phyloP scores from a whole-genome alignment of 495 filamentous ascomycete species.

The Penicillium ucsense region DNA sequence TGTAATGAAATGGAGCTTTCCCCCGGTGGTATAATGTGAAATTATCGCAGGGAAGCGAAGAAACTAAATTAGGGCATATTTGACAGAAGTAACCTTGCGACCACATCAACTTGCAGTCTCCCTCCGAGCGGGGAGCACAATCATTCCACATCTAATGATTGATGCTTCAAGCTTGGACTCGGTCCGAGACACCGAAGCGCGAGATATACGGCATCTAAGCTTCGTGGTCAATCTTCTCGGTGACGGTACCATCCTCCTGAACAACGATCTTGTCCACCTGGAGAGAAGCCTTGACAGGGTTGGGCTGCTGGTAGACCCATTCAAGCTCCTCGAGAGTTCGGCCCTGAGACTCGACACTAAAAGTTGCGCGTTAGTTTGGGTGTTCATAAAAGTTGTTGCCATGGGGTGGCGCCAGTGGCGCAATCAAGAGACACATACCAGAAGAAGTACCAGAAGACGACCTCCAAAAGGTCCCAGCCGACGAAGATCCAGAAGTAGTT shows the following conservation, averaged over 20 bases:
- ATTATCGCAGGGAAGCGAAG: too few species aligned
- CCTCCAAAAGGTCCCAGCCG: constrained; percentile 50
- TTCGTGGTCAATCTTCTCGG: constrained; percentile 48
- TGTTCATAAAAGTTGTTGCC: too few species aligned
- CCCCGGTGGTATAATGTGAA: too few species aligned
- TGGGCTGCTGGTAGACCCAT: constrained; percentile 54
- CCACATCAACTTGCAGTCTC: background rate
- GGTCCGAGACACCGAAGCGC: too few species aligned
- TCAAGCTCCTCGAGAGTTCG: constrained; percentile 65
- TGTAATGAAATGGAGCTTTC: too few species aligned
- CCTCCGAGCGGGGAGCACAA: too few species aligned
- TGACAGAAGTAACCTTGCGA: background rate
- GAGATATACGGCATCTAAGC: constrained; percentile 22
- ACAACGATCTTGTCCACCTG: constrained; percentile 47
- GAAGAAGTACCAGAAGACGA: constrained; percentile 51
- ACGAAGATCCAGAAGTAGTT: constrained; percentile 58
- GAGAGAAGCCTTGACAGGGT: constrained; percentile 49
- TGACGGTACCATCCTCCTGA: constrained; percentile 40
- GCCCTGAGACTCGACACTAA: constrained; percentile 53
- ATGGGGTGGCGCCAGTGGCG: too few species aligned
- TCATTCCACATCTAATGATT: background rate
- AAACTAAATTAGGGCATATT: background rate
- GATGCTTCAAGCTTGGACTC: background rate
- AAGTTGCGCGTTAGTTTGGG: background rate
- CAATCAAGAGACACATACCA: constrained; percentile 26